phyloP scores from a whole-genome alignment of 768 basidiomycete species.

The Calocybe cyanea region DNA sequence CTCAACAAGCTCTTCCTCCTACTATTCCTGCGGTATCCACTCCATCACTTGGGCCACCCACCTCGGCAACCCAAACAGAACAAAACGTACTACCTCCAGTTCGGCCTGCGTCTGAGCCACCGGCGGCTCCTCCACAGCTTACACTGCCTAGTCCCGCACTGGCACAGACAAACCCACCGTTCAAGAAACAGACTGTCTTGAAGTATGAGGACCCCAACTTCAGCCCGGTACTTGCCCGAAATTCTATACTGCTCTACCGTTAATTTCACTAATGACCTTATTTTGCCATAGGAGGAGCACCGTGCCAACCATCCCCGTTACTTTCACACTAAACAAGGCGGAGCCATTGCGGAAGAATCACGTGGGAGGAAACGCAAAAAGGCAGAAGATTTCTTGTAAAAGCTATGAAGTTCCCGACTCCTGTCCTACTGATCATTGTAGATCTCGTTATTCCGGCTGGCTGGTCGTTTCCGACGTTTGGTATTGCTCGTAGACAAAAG shows the following conservation, averaged over 20 bases:
- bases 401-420: slow-evolving; percentile 7
- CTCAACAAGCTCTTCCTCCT: slow-evolving; percentile 3
- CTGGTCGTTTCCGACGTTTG: slow-evolving; percentile 1
- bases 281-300: slow-evolving; percentile 68
- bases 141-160: slow-evolving; percentile 54
- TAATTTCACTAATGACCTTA: slow-evolving; percentile 1
- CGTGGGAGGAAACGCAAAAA: slow-evolving; percentile 82
- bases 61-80: slow-evolving; percentile 10
- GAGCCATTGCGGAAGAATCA: slow-evolving; percentile 43
- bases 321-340: slow-evolving; percentile 45
- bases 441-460: slow-evolving; percentile 3
- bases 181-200: slow-evolving; percentile 73
- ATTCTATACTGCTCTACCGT: neutral
- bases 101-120: slow-evolving; percentile 8
- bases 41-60: slow-evolving; percentile 17
- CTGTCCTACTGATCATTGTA: slow-evolving; percentile 9
- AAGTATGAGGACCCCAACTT: slow-evolving; percentile 79
- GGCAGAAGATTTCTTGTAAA: slow-evolving; percentile 79
- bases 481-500: too few relatives aligned
- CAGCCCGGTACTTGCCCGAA: slow-evolving; percentile 53
- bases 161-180: slow-evolving; percentile 63
- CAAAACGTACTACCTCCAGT: slow-evolving; percentile 15
- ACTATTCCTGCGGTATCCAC: slow-evolving; percentile 15
- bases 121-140: slow-evolving; percentile 26
- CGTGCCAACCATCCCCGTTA: slow-evolving; percentile 65